These are phyloP conservation scores for Pythium guiyangense DNA, from an alignment of 352 stramenopile genomes.

Conservation along the genomic window DNA sequence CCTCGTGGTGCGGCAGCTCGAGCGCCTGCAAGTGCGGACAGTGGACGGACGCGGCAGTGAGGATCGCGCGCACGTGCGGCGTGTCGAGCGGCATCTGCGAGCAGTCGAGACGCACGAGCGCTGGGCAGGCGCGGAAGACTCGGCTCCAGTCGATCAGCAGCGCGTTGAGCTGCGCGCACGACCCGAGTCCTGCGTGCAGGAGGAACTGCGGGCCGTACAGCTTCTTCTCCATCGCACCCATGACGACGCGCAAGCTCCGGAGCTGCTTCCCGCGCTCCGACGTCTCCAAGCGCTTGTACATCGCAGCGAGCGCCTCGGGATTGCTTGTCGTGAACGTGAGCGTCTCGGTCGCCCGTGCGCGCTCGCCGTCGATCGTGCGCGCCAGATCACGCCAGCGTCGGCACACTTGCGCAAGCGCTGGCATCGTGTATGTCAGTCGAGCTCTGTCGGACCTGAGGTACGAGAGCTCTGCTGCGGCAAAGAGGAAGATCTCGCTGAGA, in stretches of 20 bases:
- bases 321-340: too few relatives aligned
- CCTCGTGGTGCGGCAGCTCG: too few relatives aligned
- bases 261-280: background rate
- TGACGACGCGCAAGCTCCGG: background rate
- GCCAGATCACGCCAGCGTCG: background rate
- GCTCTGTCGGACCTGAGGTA: background rate
- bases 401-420: background rate
- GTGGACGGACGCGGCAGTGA: conserved; percentile 1
- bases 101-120: background rate
- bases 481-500: background rate
- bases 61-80: background rate
- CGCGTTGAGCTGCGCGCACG: background rate
- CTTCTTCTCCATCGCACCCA: background rate
- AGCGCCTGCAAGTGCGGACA: background rate
- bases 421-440: background rate
- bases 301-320: background rate
- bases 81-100: conserved; percentile 1
- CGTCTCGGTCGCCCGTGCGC: background rate
- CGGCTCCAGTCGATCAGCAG: conserved; percentile 1
- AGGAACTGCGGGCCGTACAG: background rate
- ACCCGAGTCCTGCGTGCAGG: background rate
- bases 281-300: background rate
- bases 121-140: background rate
- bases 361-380: background rate
- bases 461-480: background rate